A percentile compares a stretch with the other conserved stretches of the same genome.
These are phyloP conservation scores for Epithele typhae DNA, from an alignment of 768 basidiomycete species.

Conservation along the genomic window DNA sequence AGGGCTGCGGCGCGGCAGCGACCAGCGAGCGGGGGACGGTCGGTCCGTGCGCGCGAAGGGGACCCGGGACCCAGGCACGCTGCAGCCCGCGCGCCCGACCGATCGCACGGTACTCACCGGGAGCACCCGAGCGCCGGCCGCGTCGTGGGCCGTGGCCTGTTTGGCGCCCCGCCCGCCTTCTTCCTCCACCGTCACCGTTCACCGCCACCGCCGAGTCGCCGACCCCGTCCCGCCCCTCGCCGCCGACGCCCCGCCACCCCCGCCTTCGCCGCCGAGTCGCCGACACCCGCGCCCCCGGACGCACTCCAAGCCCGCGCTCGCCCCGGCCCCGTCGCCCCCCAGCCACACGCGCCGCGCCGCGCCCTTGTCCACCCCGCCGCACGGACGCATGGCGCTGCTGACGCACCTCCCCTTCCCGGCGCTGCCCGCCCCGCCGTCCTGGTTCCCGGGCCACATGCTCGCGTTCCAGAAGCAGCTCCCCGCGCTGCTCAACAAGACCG, in stretches of 20 bases:
- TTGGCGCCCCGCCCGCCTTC: conserved; percentile 1
- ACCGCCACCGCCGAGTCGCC: conserved; percentile 1
- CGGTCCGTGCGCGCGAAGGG: too few relatives aligned
- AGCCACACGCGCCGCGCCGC: too few relatives aligned
- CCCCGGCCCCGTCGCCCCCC: background rate
- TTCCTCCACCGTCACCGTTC: conserved; percentile 1
- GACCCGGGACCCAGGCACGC: too few relatives aligned
- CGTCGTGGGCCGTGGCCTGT: too few relatives aligned
- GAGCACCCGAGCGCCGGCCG: too few relatives aligned
- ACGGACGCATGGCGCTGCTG: conserved; percentile 24
- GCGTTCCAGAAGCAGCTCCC: conserved; percentile 78
- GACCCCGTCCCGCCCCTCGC: background rate
- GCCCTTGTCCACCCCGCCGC: background rate
- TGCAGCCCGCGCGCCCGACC: too few relatives aligned
- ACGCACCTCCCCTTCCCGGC: conserved; percentile 36
- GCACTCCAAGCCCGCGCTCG: background rate
- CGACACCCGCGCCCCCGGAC: too few relatives aligned
- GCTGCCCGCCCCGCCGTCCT: conserved; percentile 77
- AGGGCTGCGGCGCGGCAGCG: too few relatives aligned
- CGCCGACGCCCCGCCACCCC: background rate
- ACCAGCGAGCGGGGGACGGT: too few relatives aligned
- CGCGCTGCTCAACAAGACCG: conserved; percentile 70
- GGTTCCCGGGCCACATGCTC: conserved; percentile 97
- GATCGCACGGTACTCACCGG: too few relatives aligned
- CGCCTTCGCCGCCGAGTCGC: background rate